Percentiles rank a stretch among this genome's conserved stretches.
Conservation (phyloP, 176 grass and related monocot genomes). For the Lolium multiflorum region DNA sequence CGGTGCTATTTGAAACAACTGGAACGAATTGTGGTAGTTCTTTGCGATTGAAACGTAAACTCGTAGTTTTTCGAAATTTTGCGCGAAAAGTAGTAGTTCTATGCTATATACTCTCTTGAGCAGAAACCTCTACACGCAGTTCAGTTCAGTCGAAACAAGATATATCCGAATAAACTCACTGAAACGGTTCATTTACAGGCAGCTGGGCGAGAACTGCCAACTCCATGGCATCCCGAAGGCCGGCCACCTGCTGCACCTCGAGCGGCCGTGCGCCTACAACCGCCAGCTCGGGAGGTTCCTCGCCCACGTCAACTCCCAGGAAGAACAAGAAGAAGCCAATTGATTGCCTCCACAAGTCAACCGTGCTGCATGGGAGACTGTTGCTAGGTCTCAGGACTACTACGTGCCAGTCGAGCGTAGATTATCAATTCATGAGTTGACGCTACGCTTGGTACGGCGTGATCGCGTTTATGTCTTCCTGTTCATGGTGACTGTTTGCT, state of each 20-base stretch:
- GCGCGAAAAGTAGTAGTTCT: no score
- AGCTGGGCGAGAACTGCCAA: conserved; percentile 71
- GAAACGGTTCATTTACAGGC: conserved; percentile 44
- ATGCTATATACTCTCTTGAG: no score
- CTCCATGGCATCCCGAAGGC: conserved; percentile 77
- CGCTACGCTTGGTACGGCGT: neutral
- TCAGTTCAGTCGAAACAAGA: neutral
- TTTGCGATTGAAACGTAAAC: no score
- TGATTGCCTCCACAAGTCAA: neutral
- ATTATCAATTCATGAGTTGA: neutral
- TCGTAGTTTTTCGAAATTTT: no score
- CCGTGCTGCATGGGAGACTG: no score
- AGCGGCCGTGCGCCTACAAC: conserved; percentile 85
- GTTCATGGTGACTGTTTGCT: neutral
- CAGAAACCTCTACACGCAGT: neutral
- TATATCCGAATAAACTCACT: neutral
- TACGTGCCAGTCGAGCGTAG: neutral
- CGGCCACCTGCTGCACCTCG: conserved; percentile 80
- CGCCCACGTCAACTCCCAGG: conserved; percentile 45
- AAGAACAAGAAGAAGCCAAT: neutral
- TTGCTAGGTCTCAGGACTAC: neutral
- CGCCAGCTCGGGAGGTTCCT: conserved; percentile 79
- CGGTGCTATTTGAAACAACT: no score
- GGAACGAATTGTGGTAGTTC: no score
- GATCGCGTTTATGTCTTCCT: neutral